These are phyloP conservation scores for Trypanosoma cruzi DNA, from an alignment of 208 protist species.

Conservation along the genomic window DNA sequence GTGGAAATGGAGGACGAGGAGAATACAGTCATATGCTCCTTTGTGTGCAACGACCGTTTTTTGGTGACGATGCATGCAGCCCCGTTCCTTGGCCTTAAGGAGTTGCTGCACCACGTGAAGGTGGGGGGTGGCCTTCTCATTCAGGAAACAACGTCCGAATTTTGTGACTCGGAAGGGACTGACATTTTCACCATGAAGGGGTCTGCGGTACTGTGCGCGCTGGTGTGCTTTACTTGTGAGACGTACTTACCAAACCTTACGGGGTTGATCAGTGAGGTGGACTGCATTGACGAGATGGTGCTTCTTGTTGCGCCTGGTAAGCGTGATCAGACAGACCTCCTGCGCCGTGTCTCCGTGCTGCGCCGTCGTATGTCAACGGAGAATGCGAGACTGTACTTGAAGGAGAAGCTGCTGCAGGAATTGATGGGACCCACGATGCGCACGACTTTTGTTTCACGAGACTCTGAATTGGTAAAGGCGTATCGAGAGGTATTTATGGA, in stretches of 20 bases:
- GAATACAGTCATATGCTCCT: conserved; percentile 55
- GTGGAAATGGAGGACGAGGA: conserved; percentile 37
- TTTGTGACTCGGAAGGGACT: not conserved
- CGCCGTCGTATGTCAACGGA: conserved; percentile 72
- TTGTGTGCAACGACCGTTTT: conserved; percentile 50
- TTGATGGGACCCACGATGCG: conserved; percentile 73
- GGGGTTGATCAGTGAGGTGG: conserved; percentile 77
- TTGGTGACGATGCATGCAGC: conserved; percentile 69
- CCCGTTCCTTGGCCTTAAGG: conserved; percentile 55
- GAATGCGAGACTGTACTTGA: conserved; percentile 63
- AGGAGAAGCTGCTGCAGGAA: conserved; percentile 78
- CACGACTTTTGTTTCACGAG: conserved; percentile 52
- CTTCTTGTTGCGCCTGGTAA: conserved; percentile 78
- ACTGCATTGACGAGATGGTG: conserved; percentile 89
- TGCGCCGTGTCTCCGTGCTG: conserved; percentile 76
- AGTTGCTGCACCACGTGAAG: conserved; percentile 49
- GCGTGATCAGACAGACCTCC: conserved; percentile 82
- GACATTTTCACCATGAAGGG: conserved; percentile 11
- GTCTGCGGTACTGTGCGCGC: conserved; percentile 41
- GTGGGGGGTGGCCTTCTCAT: conserved; percentile 19
- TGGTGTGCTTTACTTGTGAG: conserved; percentile 68
- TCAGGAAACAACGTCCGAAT: not conserved
- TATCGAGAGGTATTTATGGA: conserved; percentile 46
- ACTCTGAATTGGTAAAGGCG: not conserved
- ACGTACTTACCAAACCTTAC: conserved; percentile 70